phyloP scores from a whole-genome alignment of 2,329 filamentous ascomycete species.

The Paracorniculantispora psalliotae region DNA sequence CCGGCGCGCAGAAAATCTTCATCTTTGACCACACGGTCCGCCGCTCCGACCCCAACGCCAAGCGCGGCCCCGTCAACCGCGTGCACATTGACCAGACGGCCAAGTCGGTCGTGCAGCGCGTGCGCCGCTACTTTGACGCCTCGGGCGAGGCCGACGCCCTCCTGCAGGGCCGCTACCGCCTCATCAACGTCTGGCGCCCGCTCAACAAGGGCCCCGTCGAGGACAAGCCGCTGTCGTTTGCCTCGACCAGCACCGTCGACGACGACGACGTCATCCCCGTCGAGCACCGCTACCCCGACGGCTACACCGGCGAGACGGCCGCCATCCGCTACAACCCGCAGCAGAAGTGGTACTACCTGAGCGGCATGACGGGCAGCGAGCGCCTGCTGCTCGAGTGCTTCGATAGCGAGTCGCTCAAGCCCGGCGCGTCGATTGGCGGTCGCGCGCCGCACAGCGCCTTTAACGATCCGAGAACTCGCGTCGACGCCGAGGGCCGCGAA shows the following conservation, averaged over 20 bases:
- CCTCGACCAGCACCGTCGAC: slow-evolving; percentile 56
- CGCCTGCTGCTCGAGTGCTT: slow-evolving; percentile 74
- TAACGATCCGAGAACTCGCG: slow-evolving; percentile 64
- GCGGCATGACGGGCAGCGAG: slow-evolving; percentile 70
- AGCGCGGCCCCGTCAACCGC: slow-evolving; percentile 62
- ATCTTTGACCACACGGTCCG: slow-evolving; percentile 89
- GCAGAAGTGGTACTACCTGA: slow-evolving; percentile 77
- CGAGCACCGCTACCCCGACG: slow-evolving; percentile 63
- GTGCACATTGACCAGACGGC: slow-evolving; percentile 84
- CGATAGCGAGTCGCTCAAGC: slow-evolving; percentile 56
- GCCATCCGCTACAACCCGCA: slow-evolving; percentile 55
- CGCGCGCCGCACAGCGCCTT: slow-evolving; percentile 73
- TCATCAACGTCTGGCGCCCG: slow-evolving; percentile 84
- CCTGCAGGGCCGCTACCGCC: slow-evolving; percentile 65
- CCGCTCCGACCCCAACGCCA: slow-evolving; percentile 52
- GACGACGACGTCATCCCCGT: slow-evolving; percentile 65
- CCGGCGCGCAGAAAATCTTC: slow-evolving; percentile 60
- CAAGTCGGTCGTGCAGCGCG: slow-evolving; percentile 59
- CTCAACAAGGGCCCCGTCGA: slow-evolving; percentile 55
- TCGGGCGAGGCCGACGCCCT: slow-evolving; percentile 61
- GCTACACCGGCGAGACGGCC: slow-evolving; percentile 68
- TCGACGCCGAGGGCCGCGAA: slow-evolving; percentile 67
- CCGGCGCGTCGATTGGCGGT: slow-evolving; percentile 47
- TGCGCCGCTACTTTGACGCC: slow-evolving; percentile 54
- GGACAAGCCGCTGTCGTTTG: slow-evolving; percentile 63